Evolutionary conservation across 768 basidiomycete species (phyloP).

Genomic region (Tricholoma hemisulphureum): DNA sequence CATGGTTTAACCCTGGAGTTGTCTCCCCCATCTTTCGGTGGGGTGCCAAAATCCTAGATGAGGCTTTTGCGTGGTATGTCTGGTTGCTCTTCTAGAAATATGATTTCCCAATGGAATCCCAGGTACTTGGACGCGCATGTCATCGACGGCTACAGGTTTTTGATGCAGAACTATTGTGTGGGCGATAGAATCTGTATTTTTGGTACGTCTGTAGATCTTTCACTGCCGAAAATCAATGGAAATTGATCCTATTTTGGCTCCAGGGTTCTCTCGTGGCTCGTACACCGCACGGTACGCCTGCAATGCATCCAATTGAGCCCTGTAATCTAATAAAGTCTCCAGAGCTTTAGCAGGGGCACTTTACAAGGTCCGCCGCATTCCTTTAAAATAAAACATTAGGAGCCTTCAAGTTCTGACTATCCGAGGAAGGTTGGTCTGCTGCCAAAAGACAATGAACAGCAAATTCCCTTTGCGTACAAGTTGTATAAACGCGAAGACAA

Average conservation of each 20-base stretch:
- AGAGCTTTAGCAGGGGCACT: slow-evolving; percentile 77
- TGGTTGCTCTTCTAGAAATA: background rate
- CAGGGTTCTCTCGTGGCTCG: slow-evolving; percentile 71
- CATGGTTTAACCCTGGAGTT: slow-evolving; percentile 59
- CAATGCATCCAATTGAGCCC: background rate
- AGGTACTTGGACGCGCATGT: slow-evolving; percentile 75
- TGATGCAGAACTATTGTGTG: slow-evolving; percentile 74
- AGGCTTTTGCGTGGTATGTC: slow-evolving; percentile 69
- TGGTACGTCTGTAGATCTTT: slow-evolving; percentile 39
- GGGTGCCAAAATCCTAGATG: slow-evolving; percentile 61
- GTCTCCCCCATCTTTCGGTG: slow-evolving; percentile 60
- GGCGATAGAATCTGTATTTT: slow-evolving; percentile 79
- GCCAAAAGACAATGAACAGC: slow-evolving; percentile 62
- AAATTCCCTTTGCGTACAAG: slow-evolving; percentile 73
- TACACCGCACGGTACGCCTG: slow-evolving; percentile 39
- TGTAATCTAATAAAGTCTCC: slow-evolving; percentile 18
- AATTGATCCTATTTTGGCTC: background rate
- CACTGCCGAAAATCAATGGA: background rate
- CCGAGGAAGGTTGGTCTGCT: slow-evolving; percentile 65
- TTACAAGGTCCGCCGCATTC: slow-evolving; percentile 48
- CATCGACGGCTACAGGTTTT: slow-evolving; percentile 70
- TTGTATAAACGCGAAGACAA: slow-evolving; percentile 58
- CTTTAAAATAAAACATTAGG: background rate
- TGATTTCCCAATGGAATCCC: background rate
- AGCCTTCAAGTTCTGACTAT: background rate